phyloP scores from a whole-genome alignment of 768 basidiomycete species.

The Pulveroboletus sp. region DNA sequence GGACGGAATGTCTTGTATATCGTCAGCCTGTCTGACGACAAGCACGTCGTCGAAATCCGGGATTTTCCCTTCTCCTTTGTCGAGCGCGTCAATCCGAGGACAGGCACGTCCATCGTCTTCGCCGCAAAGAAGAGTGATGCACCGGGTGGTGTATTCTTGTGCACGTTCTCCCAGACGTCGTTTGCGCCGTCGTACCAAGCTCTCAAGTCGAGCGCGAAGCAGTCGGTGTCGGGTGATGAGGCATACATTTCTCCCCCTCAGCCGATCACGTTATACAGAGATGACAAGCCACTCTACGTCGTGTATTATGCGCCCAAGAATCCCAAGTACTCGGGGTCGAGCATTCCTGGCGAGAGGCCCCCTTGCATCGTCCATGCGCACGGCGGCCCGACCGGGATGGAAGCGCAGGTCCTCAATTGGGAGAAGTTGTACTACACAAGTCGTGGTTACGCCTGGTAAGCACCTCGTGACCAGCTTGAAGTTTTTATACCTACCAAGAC shows the following conservation, averaged over 20 bases:
- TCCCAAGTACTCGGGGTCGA: constrained; percentile 50
- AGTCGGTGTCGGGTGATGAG: constrained; percentile 10
- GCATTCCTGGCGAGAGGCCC: constrained; percentile 50
- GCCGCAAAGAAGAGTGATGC: constrained; percentile 31
- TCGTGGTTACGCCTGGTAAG: constrained; percentile 70
- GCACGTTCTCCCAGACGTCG: constrained; percentile 22
- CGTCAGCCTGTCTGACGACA: constrained; percentile 24
- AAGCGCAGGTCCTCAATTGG: constrained; percentile 48
- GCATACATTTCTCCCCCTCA: constrained; percentile 45
- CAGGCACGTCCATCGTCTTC: constrained; percentile 30
- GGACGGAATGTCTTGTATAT: constrained; percentile 37
- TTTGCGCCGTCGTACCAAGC: constrained; percentile 20
- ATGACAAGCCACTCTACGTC: constrained; percentile 47
- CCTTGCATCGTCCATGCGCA: constrained; percentile 65
- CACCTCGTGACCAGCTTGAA: neutral
- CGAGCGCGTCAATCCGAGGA: constrained; percentile 22
- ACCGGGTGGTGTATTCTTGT: constrained; percentile 29
- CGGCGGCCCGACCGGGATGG: constrained; percentile 63
- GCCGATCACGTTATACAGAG: constrained; percentile 41
- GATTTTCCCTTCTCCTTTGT: constrained; percentile 35
- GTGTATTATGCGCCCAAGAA: constrained; percentile 68
- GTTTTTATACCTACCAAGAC: neutral
- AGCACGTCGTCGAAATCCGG: constrained; percentile 20
- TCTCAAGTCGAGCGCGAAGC: constrained; percentile 25
- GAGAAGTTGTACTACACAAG: constrained; percentile 63